phyloP scores from a whole-genome alignment of 129 eudicot species.

The Calendula officinalis region DNA sequence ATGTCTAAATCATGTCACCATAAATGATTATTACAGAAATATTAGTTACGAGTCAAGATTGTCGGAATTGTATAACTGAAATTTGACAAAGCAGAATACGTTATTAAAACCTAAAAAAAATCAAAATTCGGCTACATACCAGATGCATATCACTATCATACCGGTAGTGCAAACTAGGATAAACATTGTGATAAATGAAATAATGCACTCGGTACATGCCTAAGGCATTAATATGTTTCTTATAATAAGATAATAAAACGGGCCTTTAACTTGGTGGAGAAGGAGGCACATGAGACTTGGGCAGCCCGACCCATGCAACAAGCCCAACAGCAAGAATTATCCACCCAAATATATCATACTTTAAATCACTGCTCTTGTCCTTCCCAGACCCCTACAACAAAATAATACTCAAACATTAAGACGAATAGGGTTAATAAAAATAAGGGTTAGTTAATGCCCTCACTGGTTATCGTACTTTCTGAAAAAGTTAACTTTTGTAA shows the following conservation, averaged over 20 bases:
- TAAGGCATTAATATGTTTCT: slow-evolving; percentile 19
- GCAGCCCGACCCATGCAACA: slow-evolving; percentile 57
- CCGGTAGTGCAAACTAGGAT: slow-evolving; percentile 18
- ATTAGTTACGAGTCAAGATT: slow-evolving; percentile 6
- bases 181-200: slow-evolving; percentile 12
- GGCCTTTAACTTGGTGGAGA: slow-evolving; percentile 44
- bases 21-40: background rate
- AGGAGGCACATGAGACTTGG: slow-evolving; percentile 52
- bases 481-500: too few species aligned
- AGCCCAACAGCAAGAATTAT: slow-evolving; percentile 55
- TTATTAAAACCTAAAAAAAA: slow-evolving; percentile 7
- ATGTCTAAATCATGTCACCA: background rate
- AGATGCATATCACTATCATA: slow-evolving; percentile 11
- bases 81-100: slow-evolving; percentile 20
- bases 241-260: slow-evolving; percentile 16
- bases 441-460: too few species aligned
- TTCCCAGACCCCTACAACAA: slow-evolving; percentile 40
- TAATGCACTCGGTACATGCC: slow-evolving; percentile 25
- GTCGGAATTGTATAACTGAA: background rate
- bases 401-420: background rate
- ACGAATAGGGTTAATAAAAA: too few species aligned
- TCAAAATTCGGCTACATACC: slow-evolving; percentile 32
- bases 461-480: too few species aligned
- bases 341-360: slow-evolving; percentile 58
- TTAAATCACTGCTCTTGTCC: slow-evolving; percentile 48